Percentiles rank a stretch among this genome's conserved stretches.
Evolutionary conservation across 352 stramenopile genomes (phyloP).

Genomic region (Aphanomyces cochlioides): DNA sequence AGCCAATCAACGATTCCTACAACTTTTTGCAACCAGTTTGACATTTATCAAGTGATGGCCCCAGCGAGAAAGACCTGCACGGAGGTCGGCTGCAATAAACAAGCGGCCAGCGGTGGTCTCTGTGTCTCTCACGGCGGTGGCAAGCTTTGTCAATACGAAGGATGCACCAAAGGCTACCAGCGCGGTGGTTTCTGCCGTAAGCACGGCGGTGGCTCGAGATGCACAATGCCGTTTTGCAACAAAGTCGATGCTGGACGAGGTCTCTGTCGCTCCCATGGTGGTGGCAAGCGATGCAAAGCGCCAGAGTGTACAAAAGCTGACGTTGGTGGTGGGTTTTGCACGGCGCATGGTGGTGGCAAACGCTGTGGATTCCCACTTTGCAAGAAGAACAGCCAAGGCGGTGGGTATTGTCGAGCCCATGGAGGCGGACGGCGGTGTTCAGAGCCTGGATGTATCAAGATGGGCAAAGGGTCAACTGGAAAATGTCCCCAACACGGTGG

Average conservation of each 20-base stretch:
- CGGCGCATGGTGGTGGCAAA: slow-evolving; percentile 66
- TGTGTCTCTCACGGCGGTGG: slow-evolving; percentile 82
- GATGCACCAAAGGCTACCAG: slow-evolving; percentile 74
- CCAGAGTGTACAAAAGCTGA: slow-evolving; percentile 61
- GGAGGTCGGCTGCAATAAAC: slow-evolving; percentile 50
- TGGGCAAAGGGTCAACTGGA: slow-evolving; percentile 49
- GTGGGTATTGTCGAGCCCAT: slow-evolving; percentile 72
- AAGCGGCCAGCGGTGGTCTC: slow-evolving; percentile 73
- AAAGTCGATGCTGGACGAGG: slow-evolving; percentile 78
- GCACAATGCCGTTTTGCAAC: slow-evolving; percentile 58
- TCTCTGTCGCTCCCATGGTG: slow-evolving; percentile 68
- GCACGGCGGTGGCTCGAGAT: slow-evolving; percentile 72
- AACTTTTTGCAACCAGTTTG: no score
- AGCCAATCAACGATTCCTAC: no score
- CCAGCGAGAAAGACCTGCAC: slow-evolving; percentile 50
- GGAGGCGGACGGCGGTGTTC: slow-evolving; percentile 64
- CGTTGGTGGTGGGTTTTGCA: slow-evolving; percentile 79
- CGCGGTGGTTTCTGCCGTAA: slow-evolving; percentile 70
- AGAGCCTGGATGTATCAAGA: slow-evolving; percentile 49
- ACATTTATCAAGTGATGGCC: neutral
- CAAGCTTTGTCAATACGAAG: slow-evolving; percentile 70
- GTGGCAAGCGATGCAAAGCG: slow-evolving; percentile 64
- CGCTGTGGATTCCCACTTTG: slow-evolving; percentile 65
- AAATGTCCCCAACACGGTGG: slow-evolving; percentile 69
- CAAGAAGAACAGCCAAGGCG: slow-evolving; percentile 77